These are phyloP conservation scores for Simplicillium aogashimaense DNA, from an alignment of 2,329 filamentous ascomycete genomes.

Conservation along the genomic window DNA sequence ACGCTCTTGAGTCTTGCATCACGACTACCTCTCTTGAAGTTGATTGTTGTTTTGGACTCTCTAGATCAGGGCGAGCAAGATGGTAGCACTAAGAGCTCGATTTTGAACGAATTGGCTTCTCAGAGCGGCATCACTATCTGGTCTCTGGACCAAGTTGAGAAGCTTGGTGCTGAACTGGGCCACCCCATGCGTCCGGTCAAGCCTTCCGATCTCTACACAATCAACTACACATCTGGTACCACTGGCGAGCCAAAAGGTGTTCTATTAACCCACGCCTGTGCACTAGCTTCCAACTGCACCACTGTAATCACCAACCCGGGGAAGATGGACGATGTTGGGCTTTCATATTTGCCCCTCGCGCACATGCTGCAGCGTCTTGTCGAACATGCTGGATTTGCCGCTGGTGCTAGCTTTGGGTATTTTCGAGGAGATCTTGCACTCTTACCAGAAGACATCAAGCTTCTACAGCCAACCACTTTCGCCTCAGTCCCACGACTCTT, in stretches of 20 bases:
- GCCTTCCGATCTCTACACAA: constrained; percentile 72
- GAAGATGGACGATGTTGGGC: constrained; percentile 46
- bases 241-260: constrained; percentile 79
- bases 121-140: constrained; percentile 70
- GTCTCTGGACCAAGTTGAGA: constrained; percentile 72
- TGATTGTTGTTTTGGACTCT: constrained; percentile 80
- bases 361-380: constrained; percentile 87
- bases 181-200: constrained; percentile 61
- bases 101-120: constrained; percentile 66
- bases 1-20: constrained; percentile 69
- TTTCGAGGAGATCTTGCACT: constrained; percentile 87
- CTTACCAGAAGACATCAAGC: constrained; percentile 83
- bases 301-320: constrained; percentile 47
- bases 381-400: constrained; percentile 65
- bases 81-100: constrained; percentile 67
- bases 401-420: constrained; percentile 72
- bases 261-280: constrained; percentile 70
- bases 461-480: constrained; percentile 73
- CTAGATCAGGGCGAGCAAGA: constrained; percentile 69
- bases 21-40: constrained; percentile 69
- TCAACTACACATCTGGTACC: constrained; percentile 85
- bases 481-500: constrained; percentile 85
- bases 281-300: constrained; percentile 60
- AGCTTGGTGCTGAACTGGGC: constrained; percentile 61
- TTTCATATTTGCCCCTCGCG: constrained; percentile 86